Percentiles rank a stretch among this genome's conserved stretches.
Evolutionary conservation across 352 stramenopile genomes (phyloP).

Genomic region (Pythium phragmiticola): DNA sequence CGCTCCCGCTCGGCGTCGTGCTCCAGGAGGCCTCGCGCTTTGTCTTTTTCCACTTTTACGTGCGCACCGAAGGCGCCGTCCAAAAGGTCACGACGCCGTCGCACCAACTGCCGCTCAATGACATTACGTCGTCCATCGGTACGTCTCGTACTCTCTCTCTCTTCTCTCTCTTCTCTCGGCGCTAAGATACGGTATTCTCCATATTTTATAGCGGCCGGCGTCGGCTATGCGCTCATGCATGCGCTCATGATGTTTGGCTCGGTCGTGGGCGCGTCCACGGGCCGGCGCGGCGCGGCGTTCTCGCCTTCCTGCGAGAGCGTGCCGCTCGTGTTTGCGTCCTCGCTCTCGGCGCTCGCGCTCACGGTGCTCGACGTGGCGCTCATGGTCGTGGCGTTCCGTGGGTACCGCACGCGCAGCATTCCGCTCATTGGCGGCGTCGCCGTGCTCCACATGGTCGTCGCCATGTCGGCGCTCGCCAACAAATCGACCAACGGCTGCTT

Average conservation of each 20-base stretch:
- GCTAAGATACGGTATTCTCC: background rate
- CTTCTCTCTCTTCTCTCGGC: background rate
- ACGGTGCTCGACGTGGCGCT: conserved; percentile 76
- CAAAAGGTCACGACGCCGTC: conserved; percentile 72
- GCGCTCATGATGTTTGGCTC: conserved; percentile 85
- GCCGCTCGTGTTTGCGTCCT: conserved; percentile 66
- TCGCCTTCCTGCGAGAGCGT: conserved; percentile 66
- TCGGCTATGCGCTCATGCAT: conserved; percentile 84
- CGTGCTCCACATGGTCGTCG: conserved; percentile 72
- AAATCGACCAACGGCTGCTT: conserved; percentile 75
- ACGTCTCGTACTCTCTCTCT: conserved; percentile 1
- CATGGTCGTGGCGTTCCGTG: conserved; percentile 83
- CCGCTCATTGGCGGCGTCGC: conserved; percentile 50
- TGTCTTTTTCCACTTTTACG: conserved; percentile 78
- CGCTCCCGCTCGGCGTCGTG: conserved; percentile 65
- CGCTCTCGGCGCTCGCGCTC: conserved; percentile 70
- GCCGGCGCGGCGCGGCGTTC: conserved; percentile 69
- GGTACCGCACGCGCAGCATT: conserved; percentile 64
- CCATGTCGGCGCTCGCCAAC: conserved; percentile 76
- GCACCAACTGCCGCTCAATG: conserved; percentile 82
- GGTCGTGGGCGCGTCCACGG: conserved; percentile 65
- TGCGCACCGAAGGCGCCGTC: conserved; percentile 66
- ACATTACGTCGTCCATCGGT: conserved; percentile 79
- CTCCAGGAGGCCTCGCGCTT: conserved; percentile 70
- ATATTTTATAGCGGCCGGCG: conserved; percentile 51